Evolutionary conservation across 2,329 filamentous ascomycete species (phyloP).

Genomic region (Trichoderma sp.): DNA sequence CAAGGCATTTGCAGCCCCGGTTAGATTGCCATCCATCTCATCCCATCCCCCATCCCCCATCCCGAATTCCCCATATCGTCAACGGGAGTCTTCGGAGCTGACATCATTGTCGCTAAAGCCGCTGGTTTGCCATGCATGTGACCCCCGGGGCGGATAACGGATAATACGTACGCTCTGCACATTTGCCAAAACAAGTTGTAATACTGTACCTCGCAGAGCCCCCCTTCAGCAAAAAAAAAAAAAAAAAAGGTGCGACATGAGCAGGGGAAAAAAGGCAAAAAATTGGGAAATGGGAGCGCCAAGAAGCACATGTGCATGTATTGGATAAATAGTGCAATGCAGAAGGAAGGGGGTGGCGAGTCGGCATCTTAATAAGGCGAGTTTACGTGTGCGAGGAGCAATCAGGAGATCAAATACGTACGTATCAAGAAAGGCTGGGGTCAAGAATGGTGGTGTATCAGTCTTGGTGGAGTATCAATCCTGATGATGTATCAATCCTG

Average conservation of each 20-base stretch:
- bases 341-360: not conserved
- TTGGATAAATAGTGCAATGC: not conserved
- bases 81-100: not conserved
- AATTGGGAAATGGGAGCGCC: not conserved
- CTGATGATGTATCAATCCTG: not conserved
- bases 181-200: not conserved
- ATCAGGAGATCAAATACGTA: not conserved
- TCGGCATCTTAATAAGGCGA: not conserved
- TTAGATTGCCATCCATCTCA: not conserved
- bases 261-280: not conserved
- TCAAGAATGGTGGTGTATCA: no score
- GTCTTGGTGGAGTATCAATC: no score
- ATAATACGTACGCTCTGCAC: not conserved
- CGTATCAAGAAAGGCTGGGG: not conserved
- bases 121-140: not conserved
- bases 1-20: not conserved
- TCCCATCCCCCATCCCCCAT: no score
- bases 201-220: not conserved
- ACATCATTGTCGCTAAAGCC: not conserved
- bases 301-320: not conserved
- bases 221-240: not conserved
- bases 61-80: not conserved
- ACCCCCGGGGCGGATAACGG: no score
- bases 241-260: not conserved
- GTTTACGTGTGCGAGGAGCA: not conserved